Base-by-base conservation (phyloP, 2,329 filamentous ascomycete genomes). In the Talaromyces sp. region DNA sequence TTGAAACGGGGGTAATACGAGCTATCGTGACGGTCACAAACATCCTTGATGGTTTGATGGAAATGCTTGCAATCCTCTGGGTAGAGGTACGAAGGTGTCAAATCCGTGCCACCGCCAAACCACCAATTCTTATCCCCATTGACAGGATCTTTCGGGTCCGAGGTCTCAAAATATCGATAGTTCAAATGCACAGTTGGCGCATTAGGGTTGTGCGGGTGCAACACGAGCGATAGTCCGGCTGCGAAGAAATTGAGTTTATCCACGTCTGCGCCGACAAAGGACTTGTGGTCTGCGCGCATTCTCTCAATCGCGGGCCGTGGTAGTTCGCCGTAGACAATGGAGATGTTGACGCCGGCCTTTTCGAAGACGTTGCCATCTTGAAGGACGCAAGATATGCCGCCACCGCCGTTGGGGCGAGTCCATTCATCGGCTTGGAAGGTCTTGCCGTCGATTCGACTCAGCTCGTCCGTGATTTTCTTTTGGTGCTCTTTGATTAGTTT, bases 141-240 rank as follows among this genome's bases (percentile, higher is more conserved):
- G 62, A 92, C 61, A 84, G 89, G 69, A 84, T 90, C 92, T 71
- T 94, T 90, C 9, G 90, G 86, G 72, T 94, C 90, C 67, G 91
- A 90, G 1, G 95, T 99, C 82, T 99, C 95, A 75, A 99, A 99
- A 81, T 99, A 99, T 65, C 95, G 89, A 83, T 98, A 98, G 83
- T 99, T 99, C 71, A 99, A 85, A 78, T 99, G 95, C 19, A 99
- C 95, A 0, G 95, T 99, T 0, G 95, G 95, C 8, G 94, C 94
- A 90, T 97, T 96, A 57, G 95, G 95, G 79, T 99, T 99, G 72
- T 87, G 85, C 1, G 95, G 95, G 78, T 99, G 95, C 61, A 98
- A 83, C 31, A 99, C 94, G 78, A 99, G 85, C 74, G 93, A 97
- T 62, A 99, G 83, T 5, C 95, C 95, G 1, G 94, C 91, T 22